These are phyloP conservation scores for Trichoderma asperellum DNA, from an alignment of 2,329 filamentous ascomycete species.

Conservation along the genomic window DNA sequence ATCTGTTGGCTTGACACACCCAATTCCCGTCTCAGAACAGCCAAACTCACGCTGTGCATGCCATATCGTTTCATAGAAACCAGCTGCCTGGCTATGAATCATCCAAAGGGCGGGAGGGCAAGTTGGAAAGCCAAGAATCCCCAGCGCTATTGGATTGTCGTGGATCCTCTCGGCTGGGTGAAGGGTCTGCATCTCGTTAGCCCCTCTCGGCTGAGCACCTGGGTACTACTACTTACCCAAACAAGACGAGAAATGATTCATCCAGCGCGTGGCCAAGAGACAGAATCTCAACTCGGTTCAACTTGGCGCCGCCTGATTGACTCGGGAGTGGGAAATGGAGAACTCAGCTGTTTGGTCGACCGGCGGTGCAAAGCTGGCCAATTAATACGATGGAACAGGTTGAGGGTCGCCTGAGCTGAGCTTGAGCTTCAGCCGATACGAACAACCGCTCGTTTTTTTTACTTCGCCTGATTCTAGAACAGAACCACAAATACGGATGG, in stretches of 20 bases:
- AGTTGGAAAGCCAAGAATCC: neutral
- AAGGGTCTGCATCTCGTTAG: conserved; percentile 11
- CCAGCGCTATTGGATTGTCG: conserved; percentile 4
- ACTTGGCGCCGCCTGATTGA: conserved; percentile 22
- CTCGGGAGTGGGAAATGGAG: conserved; percentile 3
- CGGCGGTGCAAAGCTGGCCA: neutral
- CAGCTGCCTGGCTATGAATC: neutral
- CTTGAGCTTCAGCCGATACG: conserved; percentile 16
- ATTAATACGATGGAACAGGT: conserved; percentile 7
- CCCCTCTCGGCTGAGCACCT: conserved; percentile 1
- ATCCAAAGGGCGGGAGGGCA: neutral
- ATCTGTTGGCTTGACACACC: neutral
- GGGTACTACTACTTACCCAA: conserved; percentile 1
- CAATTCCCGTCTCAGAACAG: conserved; percentile 17
- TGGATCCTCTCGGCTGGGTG: conserved; percentile 10
- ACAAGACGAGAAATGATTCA: conserved; percentile 12
- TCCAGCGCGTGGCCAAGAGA: conserved; percentile 8
- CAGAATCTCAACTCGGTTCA: conserved; percentile 5
- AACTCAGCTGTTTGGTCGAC: conserved; percentile 4
- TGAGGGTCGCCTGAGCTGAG: conserved; percentile 20
- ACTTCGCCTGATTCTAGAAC: conserved; percentile 14
- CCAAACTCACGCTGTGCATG: conserved; percentile 19
- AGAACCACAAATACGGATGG: conserved; percentile 14
- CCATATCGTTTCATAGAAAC: neutral
- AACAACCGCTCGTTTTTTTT: conserved; percentile 6